These are phyloP conservation scores for Rhizopogon vesiculosus DNA, from an alignment of 768 basidiomycete species.

Conservation along the genomic window DNA sequence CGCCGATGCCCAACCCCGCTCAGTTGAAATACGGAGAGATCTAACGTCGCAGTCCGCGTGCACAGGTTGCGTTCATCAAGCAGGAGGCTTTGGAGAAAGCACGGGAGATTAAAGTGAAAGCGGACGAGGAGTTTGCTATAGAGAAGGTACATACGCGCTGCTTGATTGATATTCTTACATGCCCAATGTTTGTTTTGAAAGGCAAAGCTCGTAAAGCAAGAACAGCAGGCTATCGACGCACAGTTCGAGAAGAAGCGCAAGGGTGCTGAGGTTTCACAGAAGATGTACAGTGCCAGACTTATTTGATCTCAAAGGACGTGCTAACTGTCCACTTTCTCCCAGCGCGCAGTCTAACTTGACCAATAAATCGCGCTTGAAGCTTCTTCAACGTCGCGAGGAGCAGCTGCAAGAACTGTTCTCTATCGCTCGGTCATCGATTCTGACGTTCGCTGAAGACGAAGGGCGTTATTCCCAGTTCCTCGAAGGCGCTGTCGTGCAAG, in stretches of 20 bases:
- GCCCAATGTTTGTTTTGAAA: slow-evolving; percentile 23
- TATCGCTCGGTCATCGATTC: slow-evolving; percentile 58
- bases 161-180: neutral
- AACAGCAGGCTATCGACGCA: slow-evolving; percentile 91
- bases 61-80: slow-evolving; percentile 94
- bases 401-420: slow-evolving; percentile 86
- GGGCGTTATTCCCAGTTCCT: slow-evolving; percentile 78
- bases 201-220: slow-evolving; percentile 97
- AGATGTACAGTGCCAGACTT: slow-evolving; percentile 62
- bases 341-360: slow-evolving; percentile 95
- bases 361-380: slow-evolving; percentile 89
- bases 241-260: slow-evolving; percentile 96
- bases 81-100: slow-evolving; percentile 98
- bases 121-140: slow-evolving; percentile 98
- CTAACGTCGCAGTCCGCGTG: neutral
- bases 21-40: slow-evolving; percentile 5
- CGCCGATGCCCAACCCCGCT: slow-evolving; percentile 2
- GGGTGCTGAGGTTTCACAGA: slow-evolving; percentile 88
- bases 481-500: slow-evolving; percentile 81
- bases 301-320: neutral
- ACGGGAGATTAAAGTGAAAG: slow-evolving; percentile 94
- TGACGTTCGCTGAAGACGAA: slow-evolving; percentile 58
- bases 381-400: slow-evolving; percentile 90
- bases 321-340: neutral
- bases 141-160: slow-evolving; percentile 67